Evolutionary conservation across 2,329 filamentous ascomycete genomes (phyloP), one percentile per base, ranked within the genome.

Genomic region (Penicillium thymicola): DNA sequence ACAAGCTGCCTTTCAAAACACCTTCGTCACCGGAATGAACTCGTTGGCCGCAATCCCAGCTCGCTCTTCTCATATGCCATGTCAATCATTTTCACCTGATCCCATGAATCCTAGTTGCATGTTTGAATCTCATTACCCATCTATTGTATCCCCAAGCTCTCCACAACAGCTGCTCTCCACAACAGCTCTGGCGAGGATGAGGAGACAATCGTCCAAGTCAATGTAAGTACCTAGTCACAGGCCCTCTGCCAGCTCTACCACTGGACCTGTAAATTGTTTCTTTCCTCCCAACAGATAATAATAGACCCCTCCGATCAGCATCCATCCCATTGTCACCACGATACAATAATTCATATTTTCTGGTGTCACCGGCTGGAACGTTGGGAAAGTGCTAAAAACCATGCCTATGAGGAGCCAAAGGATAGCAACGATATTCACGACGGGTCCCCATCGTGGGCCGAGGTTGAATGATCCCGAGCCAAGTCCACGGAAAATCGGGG

Each of bases 351-450:
- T 64, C 60, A 63, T 64, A 28, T 63, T 64, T 18, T 58, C 44
- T 11, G 62, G 45, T 13, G 59, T 63, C 2, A 64, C 62, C 2
- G 62, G 60, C n/a, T 57, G n/a, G 2, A 64, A 43, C 0, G 62
- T 64, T n/a, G 62, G 62, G 14, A 64, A 64, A 5, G 59, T 61
- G n/a, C 62, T 64, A 18, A 64, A 64, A 4, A 60, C 45, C 60
- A 64, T 64, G 11, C 60, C 62, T 10, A 64, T 25, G 4, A 60
- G 13, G 13, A 64, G 45, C 62, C 62, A 64, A 13, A 59, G 4
- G 21, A 64, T 40, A 4, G 59, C 62, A 14, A 37, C 27, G 2
- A 58, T 40, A 23, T 64, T 64, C 3, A 64, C 36, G 10, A 59
- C 43, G 1, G 62, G 59, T 0, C 60, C 62, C 60, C 54, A 62